phyloP scores from a whole-genome alignment of 1,284 basidiomycete genomes.

The Puccinia horiana region DNA sequence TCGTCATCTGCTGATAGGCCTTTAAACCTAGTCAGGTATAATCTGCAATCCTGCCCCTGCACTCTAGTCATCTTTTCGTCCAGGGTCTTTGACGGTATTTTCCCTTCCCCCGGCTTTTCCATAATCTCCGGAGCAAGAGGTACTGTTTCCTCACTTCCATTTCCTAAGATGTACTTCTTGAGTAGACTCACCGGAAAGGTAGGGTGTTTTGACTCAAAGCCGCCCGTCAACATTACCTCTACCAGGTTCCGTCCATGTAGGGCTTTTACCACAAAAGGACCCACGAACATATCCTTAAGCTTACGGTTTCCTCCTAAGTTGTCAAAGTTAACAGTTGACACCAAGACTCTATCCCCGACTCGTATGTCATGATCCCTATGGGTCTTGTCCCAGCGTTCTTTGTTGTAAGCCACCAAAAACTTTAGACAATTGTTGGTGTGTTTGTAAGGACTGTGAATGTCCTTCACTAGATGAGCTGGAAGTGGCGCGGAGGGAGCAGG shows the following conservation, averaged over 20 bases:
- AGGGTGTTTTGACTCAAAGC: neutral
- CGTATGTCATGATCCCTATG: neutral
- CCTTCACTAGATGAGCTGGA: too few relatives aligned
- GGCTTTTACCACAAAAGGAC: neutral
- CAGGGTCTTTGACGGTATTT: neutral
- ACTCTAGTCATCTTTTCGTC: neutral
- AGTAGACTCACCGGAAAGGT: neutral
- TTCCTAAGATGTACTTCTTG: neutral
- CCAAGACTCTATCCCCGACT: conserved; percentile 5
- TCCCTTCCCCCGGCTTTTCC: neutral
- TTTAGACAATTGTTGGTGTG: neutral
- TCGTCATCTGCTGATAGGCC: neutral
- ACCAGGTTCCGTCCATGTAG: neutral
- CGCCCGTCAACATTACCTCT: neutral
- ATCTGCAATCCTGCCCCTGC: neutral
- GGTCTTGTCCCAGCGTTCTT: conserved; percentile 5
- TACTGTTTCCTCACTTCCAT: neutral
- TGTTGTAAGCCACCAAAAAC: neutral
- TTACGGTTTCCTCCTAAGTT: neutral
- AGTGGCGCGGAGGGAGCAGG: too few relatives aligned
- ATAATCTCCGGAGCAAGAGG: neutral
- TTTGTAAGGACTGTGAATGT: too few relatives aligned
- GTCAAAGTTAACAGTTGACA: conserved; percentile 1
- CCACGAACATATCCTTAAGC: neutral
- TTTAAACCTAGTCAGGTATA: neutral